Evolutionary conservation across 116 monocot species (phyloP).

Genomic region (Dioscorea cayenensis): DNA sequence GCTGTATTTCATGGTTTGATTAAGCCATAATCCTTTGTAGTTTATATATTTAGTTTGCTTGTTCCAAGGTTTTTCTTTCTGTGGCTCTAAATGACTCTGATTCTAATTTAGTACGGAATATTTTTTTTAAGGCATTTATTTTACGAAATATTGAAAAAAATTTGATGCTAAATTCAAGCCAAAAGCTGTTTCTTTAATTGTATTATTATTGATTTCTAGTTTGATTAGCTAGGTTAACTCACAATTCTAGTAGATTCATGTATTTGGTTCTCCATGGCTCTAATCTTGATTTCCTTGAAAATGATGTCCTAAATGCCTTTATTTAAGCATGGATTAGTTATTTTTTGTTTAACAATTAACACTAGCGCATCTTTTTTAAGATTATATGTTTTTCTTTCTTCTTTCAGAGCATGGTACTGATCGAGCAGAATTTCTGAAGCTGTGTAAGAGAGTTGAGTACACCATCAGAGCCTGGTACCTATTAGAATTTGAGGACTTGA

Average conservation of each 20-base stretch:
- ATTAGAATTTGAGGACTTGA: constrained; percentile 87
- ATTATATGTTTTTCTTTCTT: not conserved
- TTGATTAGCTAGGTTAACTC: too few relatives aligned
- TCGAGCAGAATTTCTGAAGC: constrained; percentile 76
- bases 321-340: too few relatives aligned
- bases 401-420: constrained; percentile 60
- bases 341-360: too few relatives aligned
- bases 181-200: not conserved
- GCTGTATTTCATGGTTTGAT: too few relatives aligned
- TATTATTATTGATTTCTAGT: too few relatives aligned
- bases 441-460: constrained; percentile 93
- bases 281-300: too few relatives aligned
- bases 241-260: too few relatives aligned
- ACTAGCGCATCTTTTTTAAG: too few relatives aligned
- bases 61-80: not conserved
- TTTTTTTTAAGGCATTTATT: not conserved
- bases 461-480: constrained; percentile 95
- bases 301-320: too few relatives aligned
- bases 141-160: not conserved
- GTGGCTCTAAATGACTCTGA: not conserved
- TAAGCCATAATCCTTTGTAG: not conserved
- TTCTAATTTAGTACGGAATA: not conserved
- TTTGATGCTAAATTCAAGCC: not conserved
- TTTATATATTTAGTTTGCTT: not conserved
- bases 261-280: too few relatives aligned